Evolutionary conservation across 108 stramenopile species (phyloP).

Genomic region (Nannochloropsis gaditana): DNA sequence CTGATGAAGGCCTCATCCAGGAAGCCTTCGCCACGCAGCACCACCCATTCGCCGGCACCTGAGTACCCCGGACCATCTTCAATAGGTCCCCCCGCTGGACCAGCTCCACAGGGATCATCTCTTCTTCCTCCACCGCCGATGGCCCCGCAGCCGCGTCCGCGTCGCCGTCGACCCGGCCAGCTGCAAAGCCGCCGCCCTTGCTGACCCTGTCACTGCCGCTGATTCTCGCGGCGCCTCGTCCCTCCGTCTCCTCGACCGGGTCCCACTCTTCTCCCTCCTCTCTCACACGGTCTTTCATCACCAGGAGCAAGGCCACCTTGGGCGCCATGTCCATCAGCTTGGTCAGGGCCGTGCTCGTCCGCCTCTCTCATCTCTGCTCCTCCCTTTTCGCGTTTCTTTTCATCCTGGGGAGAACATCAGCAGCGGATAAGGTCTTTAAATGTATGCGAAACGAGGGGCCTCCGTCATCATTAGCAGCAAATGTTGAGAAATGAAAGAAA

Average conservation of each 20-base stretch:
- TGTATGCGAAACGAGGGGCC: no score
- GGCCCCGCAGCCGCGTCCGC: no score
- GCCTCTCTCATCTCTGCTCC: constrained; percentile 73
- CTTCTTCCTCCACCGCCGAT: constrained; percentile 31
- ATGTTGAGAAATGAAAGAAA: no score
- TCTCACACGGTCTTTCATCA: neutral
- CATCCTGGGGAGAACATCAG: no score
- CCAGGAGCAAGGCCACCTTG: constrained; percentile 23
- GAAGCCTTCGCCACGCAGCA: constrained; percentile 66
- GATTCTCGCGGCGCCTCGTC: no score
- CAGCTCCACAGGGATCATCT: constrained; percentile 59
- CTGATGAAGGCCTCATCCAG: constrained; percentile 85
- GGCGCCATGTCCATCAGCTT: no score
- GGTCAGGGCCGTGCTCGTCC: constrained; percentile 75
- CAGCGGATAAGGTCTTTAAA: no score
- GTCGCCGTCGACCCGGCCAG: neutral
- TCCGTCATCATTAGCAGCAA: no score
- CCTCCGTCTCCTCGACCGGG: no score
- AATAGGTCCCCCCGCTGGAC: constrained; percentile 68
- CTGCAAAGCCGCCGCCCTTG: neutral
- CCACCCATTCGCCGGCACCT: constrained; percentile 80
- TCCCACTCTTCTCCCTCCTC: neutral
- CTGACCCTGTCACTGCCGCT: no score
- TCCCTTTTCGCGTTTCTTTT: no score
- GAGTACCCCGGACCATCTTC: constrained; percentile 78